Base-by-base conservation (phyloP, 495 filamentous ascomycete genomes). In the Daldinia concentrica region DNA sequence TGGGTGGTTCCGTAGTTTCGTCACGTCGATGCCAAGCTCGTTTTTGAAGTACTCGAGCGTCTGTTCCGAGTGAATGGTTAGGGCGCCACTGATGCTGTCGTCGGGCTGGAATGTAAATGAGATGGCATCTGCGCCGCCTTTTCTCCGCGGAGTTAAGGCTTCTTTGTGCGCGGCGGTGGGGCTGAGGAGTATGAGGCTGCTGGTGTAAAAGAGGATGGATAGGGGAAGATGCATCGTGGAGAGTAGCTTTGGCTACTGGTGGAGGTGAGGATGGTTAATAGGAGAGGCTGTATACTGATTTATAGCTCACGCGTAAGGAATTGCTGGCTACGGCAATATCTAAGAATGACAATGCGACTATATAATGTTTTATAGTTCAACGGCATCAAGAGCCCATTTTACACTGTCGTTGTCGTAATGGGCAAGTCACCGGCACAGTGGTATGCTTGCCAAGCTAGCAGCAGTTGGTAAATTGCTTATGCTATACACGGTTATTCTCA, bases 41-140 rank as follows among this genome's bases (percentile, higher is more conserved):
- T 51, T 15, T 24, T 34, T 51, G 56, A 50, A 24, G 30, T 62
- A 62, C 5, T 34, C 17, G 56, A 45, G 24, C 37, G 62, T 48
- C 39, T 58, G 57, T 8, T 32, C n/a, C 6, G 36, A 6, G 26
- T 52, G 15, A 6, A 66, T 26, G n/a, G 15, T 34, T 9, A 65
- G 30, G 1, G 55, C 43, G 26, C 67, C 61, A 56, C 39, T 79
- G 73, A 69, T 36, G 11, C 41, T 43, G 3, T 76, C 71, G 32
- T 66, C 64, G 3, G 75, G 64, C 36, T 76, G 74, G 27, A 77
- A 58, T 1, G 74, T 77, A 66, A 78, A 75, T 45, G 51, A 73
- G 30, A 70, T 76, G n/a, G 58, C 71, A 9, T 73, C 55, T 30
- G 4, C 8, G n/a, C 9, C 8, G n/a, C 9, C 17, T 15, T 59